phyloP scores from a whole-genome alignment of 176 grass and related monocot species.

The Avena sativa region DNA sequence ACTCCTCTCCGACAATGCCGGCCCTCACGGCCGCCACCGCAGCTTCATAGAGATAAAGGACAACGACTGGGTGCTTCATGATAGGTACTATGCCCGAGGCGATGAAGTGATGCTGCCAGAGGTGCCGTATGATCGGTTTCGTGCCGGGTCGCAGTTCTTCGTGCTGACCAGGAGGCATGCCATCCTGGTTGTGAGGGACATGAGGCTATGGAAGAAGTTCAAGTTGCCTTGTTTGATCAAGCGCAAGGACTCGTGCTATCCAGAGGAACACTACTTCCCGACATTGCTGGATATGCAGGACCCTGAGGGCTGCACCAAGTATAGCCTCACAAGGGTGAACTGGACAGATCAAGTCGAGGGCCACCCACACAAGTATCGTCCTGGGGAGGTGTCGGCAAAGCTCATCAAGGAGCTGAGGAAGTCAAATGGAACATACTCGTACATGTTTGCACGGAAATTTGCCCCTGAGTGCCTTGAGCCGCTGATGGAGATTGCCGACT shows the following conservation, averaged over 20 bases:
- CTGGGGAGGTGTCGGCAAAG: constrained; percentile 55
- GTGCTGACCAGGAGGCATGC: constrained; percentile 79
- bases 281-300: constrained; percentile 95
- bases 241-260: constrained; percentile 73
- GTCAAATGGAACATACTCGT: constrained; percentile 73
- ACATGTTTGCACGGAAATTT: constrained; percentile 93
- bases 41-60: constrained; percentile 98
- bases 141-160: constrained; percentile 91
- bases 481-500: constrained; percentile 72
- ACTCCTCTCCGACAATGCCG: constrained; percentile 55
- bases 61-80: constrained; percentile 57
- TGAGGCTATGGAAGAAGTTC: constrained; percentile 97
- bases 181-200: constrained; percentile 84
- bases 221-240: constrained; percentile 75
- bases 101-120: constrained; percentile 81
- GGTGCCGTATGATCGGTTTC: constrained; percentile 77
- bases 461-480: constrained; percentile 77
- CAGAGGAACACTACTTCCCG: constrained; percentile 96
- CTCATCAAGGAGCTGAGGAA: constrained; percentile 72
- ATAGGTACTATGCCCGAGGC: constrained; percentile 88
- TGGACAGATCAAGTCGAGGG: constrained; percentile 87
- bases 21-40: constrained; percentile 56
- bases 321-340: constrained; percentile 91
- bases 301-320: constrained; percentile 71
- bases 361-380: constrained; percentile 73